Conservation (phyloP, 768 basidiomycete species). For the Nidularia pulvinata region DNA sequence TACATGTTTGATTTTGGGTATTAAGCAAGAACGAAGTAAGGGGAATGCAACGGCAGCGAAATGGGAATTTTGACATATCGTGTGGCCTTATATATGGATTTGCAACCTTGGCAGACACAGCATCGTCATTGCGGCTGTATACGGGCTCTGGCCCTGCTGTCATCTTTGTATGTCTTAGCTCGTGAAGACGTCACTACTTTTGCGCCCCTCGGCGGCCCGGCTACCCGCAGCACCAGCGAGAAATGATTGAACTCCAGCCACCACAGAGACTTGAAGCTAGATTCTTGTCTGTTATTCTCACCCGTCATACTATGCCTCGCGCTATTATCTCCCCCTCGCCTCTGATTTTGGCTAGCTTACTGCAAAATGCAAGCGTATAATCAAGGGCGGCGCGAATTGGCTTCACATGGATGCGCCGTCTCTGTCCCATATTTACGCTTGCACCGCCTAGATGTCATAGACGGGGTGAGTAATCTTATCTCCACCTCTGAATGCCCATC, state of each 20-base stretch:
- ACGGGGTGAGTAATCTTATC: slow-evolving; percentile 65
- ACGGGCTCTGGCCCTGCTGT: no score
- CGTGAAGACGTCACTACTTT: not conserved
- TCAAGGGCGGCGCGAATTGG: slow-evolving; percentile 95
- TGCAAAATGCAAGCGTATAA: slow-evolving; percentile 97
- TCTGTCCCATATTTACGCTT: slow-evolving; percentile 7
- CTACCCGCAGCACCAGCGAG: no score
- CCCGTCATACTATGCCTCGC: slow-evolving; percentile 60
- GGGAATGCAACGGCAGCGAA: not conserved
- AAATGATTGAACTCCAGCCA: no score
- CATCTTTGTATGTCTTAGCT: not conserved
- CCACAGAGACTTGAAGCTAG: no score
- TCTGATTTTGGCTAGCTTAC: slow-evolving; percentile 96
- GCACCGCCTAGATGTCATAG: slow-evolving; percentile 99
- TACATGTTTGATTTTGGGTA: slow-evolving; percentile 32
- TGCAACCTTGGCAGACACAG: no score
- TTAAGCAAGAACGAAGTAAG: slow-evolving; percentile 12
- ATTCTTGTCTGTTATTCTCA: no score
- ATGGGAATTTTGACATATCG: no score
- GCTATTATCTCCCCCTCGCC: slow-evolving; percentile 95
- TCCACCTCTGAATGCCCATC: slow-evolving; percentile 1
- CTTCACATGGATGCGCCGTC: slow-evolving; percentile 99
- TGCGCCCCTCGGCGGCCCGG: no score
- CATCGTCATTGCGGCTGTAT: no score
- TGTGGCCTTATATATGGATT: no score